A percentile compares a stretch with the other conserved stretches of the same genome.
These are phyloP conservation scores for Trichophyton benhamiae DNA, from an alignment of 2,329 filamentous ascomycete species.

Conservation along the genomic window DNA sequence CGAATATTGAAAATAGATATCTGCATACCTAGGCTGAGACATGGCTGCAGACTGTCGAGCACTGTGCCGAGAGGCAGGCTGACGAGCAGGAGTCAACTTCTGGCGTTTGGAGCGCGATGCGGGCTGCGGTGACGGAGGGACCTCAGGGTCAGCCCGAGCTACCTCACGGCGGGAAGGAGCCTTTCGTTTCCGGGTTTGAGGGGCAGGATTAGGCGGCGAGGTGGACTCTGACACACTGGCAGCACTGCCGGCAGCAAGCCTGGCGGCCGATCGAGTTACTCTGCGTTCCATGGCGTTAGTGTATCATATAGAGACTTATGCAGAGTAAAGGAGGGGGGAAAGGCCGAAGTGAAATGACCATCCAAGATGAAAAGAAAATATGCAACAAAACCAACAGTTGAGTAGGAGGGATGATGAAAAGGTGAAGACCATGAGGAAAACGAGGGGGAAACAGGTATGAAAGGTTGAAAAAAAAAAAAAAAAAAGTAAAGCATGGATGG, in stretches of 20 bases:
- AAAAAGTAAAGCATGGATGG: not conserved
- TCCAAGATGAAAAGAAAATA: no score
- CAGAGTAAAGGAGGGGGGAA: slow-evolving; percentile 3
- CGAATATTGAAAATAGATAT: slow-evolving; percentile 10
- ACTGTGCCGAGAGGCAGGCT: slow-evolving; percentile 29
- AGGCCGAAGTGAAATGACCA: no score
- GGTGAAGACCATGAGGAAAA: slow-evolving; percentile 9
- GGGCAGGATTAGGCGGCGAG: slow-evolving; percentile 33
- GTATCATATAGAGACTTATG: slow-evolving; percentile 20
- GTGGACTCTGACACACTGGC: slow-evolving; percentile 40
- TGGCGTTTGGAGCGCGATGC: slow-evolving; percentile 54
- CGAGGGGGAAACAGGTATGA: slow-evolving; percentile 1
- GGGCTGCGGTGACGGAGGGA: not conserved
- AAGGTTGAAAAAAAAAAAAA: slow-evolving; percentile 6
- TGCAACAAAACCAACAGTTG: no score
- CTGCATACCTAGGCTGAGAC: slow-evolving; percentile 32
- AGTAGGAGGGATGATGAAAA: not conserved
- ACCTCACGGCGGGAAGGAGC: slow-evolving; percentile 39
- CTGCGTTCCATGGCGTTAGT: slow-evolving; percentile 85
- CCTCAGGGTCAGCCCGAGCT: slow-evolving; percentile 16
- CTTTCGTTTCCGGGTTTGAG: slow-evolving; percentile 64
- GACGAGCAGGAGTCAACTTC: slow-evolving; percentile 44
- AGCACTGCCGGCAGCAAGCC: slow-evolving; percentile 21
- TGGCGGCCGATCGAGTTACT: slow-evolving; percentile 83
- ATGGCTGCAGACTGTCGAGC: slow-evolving; percentile 27